A percentile compares a stretch with the other conserved stretches of the same genome.
Conservation (phyloP, 768 basidiomycete species). For the Cytidiella melzeri region DNA sequence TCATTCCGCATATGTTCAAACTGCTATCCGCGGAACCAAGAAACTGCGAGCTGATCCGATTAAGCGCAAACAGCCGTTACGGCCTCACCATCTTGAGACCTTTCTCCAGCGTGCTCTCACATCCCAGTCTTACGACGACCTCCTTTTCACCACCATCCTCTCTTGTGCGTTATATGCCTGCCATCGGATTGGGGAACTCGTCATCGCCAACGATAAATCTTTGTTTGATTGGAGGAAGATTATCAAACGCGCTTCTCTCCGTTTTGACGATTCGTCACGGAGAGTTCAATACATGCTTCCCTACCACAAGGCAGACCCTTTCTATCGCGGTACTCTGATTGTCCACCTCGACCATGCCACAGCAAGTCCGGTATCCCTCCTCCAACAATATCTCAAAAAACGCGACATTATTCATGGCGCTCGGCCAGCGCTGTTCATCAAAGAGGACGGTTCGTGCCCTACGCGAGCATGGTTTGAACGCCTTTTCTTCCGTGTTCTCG, state of each 20-base stretch:
- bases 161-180: constrained; percentile 20
- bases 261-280: background rate
- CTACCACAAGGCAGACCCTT: constrained; percentile 32
- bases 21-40: constrained; percentile 28
- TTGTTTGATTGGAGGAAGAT: constrained; percentile 18
- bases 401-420: constrained; percentile 23
- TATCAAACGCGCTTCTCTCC: constrained; percentile 11
- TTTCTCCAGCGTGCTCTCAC: background rate
- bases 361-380: constrained; percentile 5
- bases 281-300: constrained; percentile 27
- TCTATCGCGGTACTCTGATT: constrained; percentile 18
- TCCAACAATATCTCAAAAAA: constrained; percentile 19
- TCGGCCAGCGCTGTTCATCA: constrained; percentile 30
- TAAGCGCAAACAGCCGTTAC: constrained; percentile 25
- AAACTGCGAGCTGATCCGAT: constrained; percentile 14
- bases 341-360: background rate
- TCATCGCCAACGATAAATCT: constrained; percentile 12
- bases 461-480: constrained; percentile 31
- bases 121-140: constrained; percentile 17
- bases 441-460: constrained; percentile 25
- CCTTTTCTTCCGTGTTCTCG: constrained; percentile 22
- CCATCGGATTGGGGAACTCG: constrained; percentile 25
- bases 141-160: constrained; percentile 19
- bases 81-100: constrained; percentile 8
- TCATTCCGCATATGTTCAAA: constrained; percentile 18